These are phyloP conservation scores for Cladosporium sp. DNA, from an alignment of 2,329 filamentous ascomycete genomes.

Conservation along the genomic window DNA sequence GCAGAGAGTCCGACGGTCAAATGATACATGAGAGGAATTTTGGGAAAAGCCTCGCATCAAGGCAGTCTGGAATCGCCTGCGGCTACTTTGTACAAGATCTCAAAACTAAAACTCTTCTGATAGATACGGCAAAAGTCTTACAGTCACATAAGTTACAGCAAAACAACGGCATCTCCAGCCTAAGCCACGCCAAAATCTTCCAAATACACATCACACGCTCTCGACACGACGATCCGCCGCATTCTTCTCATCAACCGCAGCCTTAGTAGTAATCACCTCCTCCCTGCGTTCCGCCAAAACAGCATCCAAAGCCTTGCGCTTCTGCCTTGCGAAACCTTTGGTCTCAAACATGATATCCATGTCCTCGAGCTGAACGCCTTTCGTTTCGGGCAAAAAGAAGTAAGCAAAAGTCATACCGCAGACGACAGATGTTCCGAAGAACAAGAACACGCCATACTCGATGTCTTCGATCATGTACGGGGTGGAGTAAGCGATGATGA, in stretches of 20 bases:
- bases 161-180: too few relatives aligned
- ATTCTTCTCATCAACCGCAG: conserved; percentile 3
- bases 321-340: conserved; percentile 7
- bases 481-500: conserved; percentile 37
- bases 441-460: conserved; percentile 36
- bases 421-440: conserved; percentile 29
- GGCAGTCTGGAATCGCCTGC: too few relatives aligned
- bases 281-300: conserved; percentile 1
- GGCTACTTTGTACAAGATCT: too few relatives aligned
- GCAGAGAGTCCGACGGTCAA: too few relatives aligned
- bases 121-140: too few relatives aligned
- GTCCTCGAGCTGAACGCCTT: conserved; percentile 42
- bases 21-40: too few relatives aligned
- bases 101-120: too few relatives aligned
- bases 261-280: background rate
- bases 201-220: background rate
- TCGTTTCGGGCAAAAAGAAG: conserved; percentile 66
- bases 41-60: too few relatives aligned
- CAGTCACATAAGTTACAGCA: too few relatives aligned
- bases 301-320: conserved; percentile 6
- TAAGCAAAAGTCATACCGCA: conserved; percentile 40
- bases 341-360: conserved; percentile 6
- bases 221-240: background rate
- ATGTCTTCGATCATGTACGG: conserved; percentile 36
- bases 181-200: too few relatives aligned